These are phyloP conservation scores for Adansonia grandidieri DNA, from an alignment of 441 rosid species.

Conservation along the genomic window DNA sequence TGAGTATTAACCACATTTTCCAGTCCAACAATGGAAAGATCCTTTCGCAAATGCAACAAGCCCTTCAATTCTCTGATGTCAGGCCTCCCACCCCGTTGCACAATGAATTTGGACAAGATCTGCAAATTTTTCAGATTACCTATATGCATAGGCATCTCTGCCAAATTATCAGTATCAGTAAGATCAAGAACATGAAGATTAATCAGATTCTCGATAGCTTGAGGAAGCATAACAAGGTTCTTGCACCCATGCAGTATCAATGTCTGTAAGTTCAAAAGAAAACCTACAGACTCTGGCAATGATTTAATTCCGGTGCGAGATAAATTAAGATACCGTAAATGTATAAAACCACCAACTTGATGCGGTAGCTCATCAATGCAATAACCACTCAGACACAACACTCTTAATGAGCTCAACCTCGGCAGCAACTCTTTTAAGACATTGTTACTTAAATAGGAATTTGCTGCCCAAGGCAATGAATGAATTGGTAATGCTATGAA, in stretches of 20 bases:
- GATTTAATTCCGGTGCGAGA: conserved; percentile 3
- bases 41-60: conserved; percentile 23
- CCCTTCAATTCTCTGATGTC: conserved; percentile 25
- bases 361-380: conserved; percentile 25
- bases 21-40: conserved; percentile 25
- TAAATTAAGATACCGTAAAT: conserved; percentile 24
- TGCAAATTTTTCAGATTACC: conserved; percentile 13
- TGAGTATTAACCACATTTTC: conserved; percentile 21
- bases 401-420: conserved; percentile 23
- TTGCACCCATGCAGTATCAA: conserved; percentile 21
- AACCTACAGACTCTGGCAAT: conserved; percentile 23
- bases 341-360: conserved; percentile 20
- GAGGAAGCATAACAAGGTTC: conserved; percentile 21
- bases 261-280: conserved; percentile 23
- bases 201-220: conserved; percentile 3
- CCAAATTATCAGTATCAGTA: background rate
- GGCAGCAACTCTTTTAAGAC: conserved; percentile 17
- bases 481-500: conserved; percentile 17
- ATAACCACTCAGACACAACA: conserved; percentile 24
- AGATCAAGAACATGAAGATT: conserved; percentile 25
- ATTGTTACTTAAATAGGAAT: background rate
- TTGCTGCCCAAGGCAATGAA: background rate
- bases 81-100: conserved; percentile 16
- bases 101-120: conserved; percentile 24
- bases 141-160: conserved; percentile 21